Percentiles rank a stretch among this genome's conserved stretches.
Evolutionary conservation across 129 eudicot species (phyloP).

Genomic region (Daucus carota): DH1_v3.0 NC_030384.2:20518001-20518500

Average conservation of each 20-base stretch:
- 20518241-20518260: constrained; percentile 60
- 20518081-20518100: constrained; percentile 59
- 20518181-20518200: not conserved
- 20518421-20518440: constrained; percentile 55
- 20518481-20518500: constrained; percentile 58
- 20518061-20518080: constrained; percentile 66
- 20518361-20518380: not conserved
- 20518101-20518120: constrained; percentile 75
- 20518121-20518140: constrained; percentile 32
- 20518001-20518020: not conserved
- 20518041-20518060: constrained; percentile 60
- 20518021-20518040: constrained; percentile 5
- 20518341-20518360: no score
- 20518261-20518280: constrained; percentile 38
- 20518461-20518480: constrained; percentile 71
- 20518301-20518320: not conserved
- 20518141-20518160: constrained; percentile 41
- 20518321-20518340: no score
- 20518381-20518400: not conserved
- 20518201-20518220: not conserved
- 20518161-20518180: constrained; percentile 38
- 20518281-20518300: constrained; percentile 51
- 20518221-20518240: not conserved
- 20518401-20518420: not conserved
- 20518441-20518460: constrained; percentile 51